Percentiles rank a stretch among this genome's conserved stretches.
Evolutionary conservation across 371 early-diverging fungal genomes (phyloP).

Genomic region (Catenaria anguillulae): DNA sequence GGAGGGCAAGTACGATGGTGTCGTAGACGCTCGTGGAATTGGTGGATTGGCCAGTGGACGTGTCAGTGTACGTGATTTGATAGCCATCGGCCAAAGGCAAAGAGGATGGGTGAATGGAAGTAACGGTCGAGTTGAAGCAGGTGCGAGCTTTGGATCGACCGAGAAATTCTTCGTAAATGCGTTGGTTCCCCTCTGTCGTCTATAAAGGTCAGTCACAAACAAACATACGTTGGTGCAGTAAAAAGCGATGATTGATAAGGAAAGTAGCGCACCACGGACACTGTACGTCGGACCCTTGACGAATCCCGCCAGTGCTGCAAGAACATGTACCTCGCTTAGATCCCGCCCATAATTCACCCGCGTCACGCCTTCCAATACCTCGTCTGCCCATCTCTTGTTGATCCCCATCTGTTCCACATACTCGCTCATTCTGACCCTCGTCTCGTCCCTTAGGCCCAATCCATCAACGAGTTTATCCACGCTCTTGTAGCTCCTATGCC

Average conservation of each 20-base stretch:
- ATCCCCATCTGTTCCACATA: slow-evolving; percentile 26
- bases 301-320: slow-evolving; percentile 35
- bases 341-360: slow-evolving; percentile 59
- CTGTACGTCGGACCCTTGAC: slow-evolving; percentile 2
- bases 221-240: slow-evolving; percentile 15
- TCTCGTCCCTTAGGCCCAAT: slow-evolving; percentile 18
- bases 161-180: slow-evolving; percentile 48
- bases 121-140: slow-evolving; percentile 27
- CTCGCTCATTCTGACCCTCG: slow-evolving; percentile 21
- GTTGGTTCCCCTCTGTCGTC: slow-evolving; percentile 48
- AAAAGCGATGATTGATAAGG: background rate
- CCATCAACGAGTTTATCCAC: slow-evolving; percentile 12
- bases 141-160: slow-evolving; percentile 29
- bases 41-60: background rate
- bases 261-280: background rate
- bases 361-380: slow-evolving; percentile 41
- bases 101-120: slow-evolving; percentile 11
- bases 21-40: background rate
- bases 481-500: slow-evolving; percentile 12
- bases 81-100: too few species aligned
- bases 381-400: slow-evolving; percentile 20
- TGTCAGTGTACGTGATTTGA: background rate
- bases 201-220: slow-evolving; percentile 36
- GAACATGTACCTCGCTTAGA: slow-evolving; percentile 38
- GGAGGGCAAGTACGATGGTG: slow-evolving; percentile 29